phyloP scores from a whole-genome alignment of 371 early-diverging fungal genomes.

The Mucor plumbeus region DNA sequence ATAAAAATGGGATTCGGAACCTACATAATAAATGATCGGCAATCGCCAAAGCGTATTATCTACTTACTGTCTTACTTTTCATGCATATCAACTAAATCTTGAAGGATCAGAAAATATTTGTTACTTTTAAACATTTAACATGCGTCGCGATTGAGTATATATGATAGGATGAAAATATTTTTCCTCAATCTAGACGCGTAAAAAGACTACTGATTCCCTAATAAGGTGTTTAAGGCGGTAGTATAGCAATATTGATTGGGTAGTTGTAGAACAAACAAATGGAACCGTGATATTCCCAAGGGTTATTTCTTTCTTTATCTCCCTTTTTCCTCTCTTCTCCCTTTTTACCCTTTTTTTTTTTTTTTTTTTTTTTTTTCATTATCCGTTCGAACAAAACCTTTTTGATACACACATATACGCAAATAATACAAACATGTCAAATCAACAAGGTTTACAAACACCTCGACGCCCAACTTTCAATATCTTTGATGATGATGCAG shows the following conservation, averaged over 20 bases:
- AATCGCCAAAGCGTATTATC: background rate
- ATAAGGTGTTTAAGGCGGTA: background rate
- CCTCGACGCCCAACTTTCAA: constrained; percentile 1
- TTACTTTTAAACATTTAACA: background rate
- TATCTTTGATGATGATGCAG: background rate
- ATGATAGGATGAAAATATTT: constrained; percentile 2
- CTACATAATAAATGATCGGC: background rate
- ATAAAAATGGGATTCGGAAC: background rate
- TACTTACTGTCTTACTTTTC: background rate
- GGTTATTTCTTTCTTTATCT: background rate
- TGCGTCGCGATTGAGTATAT: background rate
- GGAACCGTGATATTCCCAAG: constrained; percentile 12
- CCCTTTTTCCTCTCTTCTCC: no score
- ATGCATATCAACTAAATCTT: background rate
- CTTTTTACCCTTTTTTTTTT: background rate
- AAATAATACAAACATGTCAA: constrained; percentile 6
- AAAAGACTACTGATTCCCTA: constrained; percentile 7
- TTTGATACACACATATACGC: no score
- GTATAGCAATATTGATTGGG: background rate
- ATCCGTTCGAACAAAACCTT: background rate
- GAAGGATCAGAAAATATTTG: no score
- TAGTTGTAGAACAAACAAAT: background rate
- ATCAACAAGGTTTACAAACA: constrained; percentile 3
- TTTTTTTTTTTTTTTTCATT: background rate
- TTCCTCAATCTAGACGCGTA: constrained; percentile 11